Base-by-base conservation (phyloP, 1,284 basidiomycete genomes). In the Tilletia indica region DNA sequence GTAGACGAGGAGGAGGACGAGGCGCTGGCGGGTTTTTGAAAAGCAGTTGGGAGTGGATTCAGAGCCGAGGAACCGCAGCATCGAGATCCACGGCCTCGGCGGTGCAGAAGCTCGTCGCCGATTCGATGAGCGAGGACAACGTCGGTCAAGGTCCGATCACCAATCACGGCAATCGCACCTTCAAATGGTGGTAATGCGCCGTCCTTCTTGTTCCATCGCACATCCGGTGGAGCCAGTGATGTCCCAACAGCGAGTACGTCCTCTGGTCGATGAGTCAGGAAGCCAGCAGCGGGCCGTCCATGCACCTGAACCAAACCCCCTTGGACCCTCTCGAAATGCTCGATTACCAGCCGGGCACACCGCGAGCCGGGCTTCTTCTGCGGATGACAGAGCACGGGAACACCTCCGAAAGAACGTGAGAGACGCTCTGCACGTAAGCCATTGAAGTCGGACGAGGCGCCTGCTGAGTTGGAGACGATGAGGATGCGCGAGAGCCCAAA, bases 381-480 rank as follows among this genome's bases (percentile, higher is more conserved):
- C 6, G 85, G 78, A 83, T 97, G 96, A 12, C 89, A 88, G 39
- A 98, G 89, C 19, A 98, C 93, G 0, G 94, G 93, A 0, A 90
- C 91, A 47, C 88, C 68, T 25, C 66, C 87, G 3, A 97, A 89
- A 72, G 91, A 87, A 70, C 91, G 83, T 0, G 91, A 88, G 19
- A 97, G 91, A 6, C 91, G 90, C 86, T 97, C 94, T 6, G 93
- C 91, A 92, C 95, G 80, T 4, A 71, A 47, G 36, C 36, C 39
- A 42, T 64, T 31, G 25, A 42, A n/a, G 67, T 63, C 96, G 69
- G 89, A 87, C 56, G 85, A 86, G 19, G 92, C 92, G 0, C 96
- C 96, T 0, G 93, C 93, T 34, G 94, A 94, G 84, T 98, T 98
- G 85, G 92, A 94, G 51, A 98, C 94, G 69, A 98, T 89, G 73